phyloP scores from a whole-genome alignment of 495 filamentous ascomycete genomes.

The Schizothecium vesticola region DNA sequence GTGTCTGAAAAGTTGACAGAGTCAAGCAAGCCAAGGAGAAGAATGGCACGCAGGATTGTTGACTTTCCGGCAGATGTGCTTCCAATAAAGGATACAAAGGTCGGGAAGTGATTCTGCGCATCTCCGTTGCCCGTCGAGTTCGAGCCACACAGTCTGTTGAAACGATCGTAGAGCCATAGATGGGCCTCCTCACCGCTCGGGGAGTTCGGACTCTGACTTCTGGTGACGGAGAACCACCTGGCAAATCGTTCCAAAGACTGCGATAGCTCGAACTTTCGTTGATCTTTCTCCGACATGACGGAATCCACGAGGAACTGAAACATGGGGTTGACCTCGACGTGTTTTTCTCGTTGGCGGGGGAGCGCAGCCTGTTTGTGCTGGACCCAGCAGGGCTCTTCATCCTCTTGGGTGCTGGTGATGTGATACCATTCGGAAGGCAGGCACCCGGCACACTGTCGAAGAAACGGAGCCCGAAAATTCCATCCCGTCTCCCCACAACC shows the following conservation, averaged over 20 bases:
- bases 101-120: background rate
- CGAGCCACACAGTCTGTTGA: slow-evolving; percentile 1
- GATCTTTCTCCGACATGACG: background rate
- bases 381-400: background rate
- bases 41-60: slow-evolving; percentile 3
- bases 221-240: background rate
- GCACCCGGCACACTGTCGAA: background rate
- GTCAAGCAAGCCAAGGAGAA: slow-evolving; percentile 1
- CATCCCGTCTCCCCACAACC: background rate
- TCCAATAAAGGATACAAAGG: slow-evolving; percentile 7
- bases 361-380: background rate
- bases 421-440: background rate
- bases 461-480: background rate
- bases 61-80: slow-evolving; percentile 8
- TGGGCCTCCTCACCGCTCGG: background rate
- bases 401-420: background rate
- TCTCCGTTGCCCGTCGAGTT: background rate
- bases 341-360: background rate
- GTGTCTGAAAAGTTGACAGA: background rate
- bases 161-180: slow-evolving; percentile 8
- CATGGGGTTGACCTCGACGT: background rate
- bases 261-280: background rate
- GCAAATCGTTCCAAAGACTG: background rate
- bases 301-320: background rate
- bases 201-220: background rate